Evolutionary conservation across 768 basidiomycete species (phyloP).

Genomic region (Lactarius vividus): DNA sequence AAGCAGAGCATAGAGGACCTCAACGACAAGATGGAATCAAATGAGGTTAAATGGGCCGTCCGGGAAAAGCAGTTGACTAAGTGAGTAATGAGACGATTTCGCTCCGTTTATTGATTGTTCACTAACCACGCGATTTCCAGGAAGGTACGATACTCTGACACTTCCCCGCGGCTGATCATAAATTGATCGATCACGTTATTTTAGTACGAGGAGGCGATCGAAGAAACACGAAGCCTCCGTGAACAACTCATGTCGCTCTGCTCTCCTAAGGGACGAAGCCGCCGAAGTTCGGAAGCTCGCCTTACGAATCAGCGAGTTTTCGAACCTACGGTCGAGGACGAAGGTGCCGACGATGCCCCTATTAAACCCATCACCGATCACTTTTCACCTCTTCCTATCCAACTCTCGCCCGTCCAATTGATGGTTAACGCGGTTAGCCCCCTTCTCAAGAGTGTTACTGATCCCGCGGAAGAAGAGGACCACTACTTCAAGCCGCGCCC

Average conservation of each 20-base stretch:
- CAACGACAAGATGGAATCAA: conserved; percentile 19
- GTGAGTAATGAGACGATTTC: conserved; percentile 1
- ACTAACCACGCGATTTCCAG: conserved; percentile 15
- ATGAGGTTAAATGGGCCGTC: conserved; percentile 20
- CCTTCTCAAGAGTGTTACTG: conserved; percentile 10
- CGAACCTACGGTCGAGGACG: conserved; percentile 26
- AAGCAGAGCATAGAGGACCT: conserved; percentile 21
- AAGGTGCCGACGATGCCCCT: conserved; percentile 10
- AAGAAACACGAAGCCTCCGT: conserved; percentile 23
- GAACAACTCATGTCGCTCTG: conserved; percentile 22
- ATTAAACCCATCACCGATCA: conserved; percentile 16
- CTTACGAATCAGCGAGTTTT: conserved; percentile 13
- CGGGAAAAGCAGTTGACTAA: conserved; percentile 20
- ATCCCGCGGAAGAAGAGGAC: conserved; percentile 17
- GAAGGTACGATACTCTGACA: conserved; percentile 19
- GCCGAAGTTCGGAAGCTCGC: conserved; percentile 18
- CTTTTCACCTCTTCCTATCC: conserved; percentile 28
- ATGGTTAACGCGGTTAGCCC: conserved; percentile 24
- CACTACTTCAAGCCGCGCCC: conserved; percentile 15
- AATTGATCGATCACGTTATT: conserved; percentile 9
- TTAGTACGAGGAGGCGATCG: conserved; percentile 27
- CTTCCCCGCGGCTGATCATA: background rate
- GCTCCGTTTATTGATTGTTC: background rate
- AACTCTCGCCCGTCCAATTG: conserved; percentile 26
- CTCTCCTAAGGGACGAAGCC: conserved; percentile 19